These are phyloP conservation scores for Agapanthus africanus DNA, from an alignment of 106 monocot species.

Conservation along the genomic window DNA sequence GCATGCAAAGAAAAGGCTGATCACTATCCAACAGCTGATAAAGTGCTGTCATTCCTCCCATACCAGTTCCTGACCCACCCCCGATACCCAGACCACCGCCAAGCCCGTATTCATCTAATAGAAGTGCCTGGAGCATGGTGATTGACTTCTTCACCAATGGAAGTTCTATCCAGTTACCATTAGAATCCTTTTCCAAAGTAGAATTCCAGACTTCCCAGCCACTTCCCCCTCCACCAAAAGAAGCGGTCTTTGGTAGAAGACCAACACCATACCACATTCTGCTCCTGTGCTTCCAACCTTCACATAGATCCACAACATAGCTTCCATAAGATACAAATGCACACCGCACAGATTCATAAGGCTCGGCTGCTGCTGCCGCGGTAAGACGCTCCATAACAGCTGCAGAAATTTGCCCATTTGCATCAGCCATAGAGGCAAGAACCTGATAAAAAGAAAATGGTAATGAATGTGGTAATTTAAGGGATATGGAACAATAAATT, in stretches of 20 bases:
- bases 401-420: conserved; percentile 95
- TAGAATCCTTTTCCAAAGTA: conserved; percentile 64
- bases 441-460: conserved; percentile 37
- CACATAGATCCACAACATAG: conserved; percentile 60
- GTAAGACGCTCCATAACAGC: conserved; percentile 93
- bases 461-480: conserved; percentile 1
- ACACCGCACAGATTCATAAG: conserved; percentile 92
- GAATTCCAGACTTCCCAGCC: conserved; percentile 79
- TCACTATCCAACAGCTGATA: conserved; percentile 96
- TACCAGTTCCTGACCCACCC: conserved; percentile 86
- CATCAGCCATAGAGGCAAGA: conserved; percentile 98
- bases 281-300: conserved; percentile 88
- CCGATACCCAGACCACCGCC: conserved; percentile 86
- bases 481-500: neutral
- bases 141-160: conserved; percentile 86
- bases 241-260: conserved; percentile 36
- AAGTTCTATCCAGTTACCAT: conserved; percentile 85
- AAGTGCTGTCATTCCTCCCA: conserved; percentile 78
- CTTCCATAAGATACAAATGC: conserved; percentile 97
- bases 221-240: conserved; percentile 87
- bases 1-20: conserved; percentile 96
- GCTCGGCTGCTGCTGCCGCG: conserved; percentile 95
- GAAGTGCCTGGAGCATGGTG: conserved; percentile 77
- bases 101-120: conserved; percentile 86
- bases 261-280: conserved; percentile 98